Percentiles rank a stretch among this genome's conserved stretches.
Evolutionary conservation across 2,329 filamentous ascomycete genomes (phyloP).

Genomic region (Biscogniauxia mediterranea): DNA sequence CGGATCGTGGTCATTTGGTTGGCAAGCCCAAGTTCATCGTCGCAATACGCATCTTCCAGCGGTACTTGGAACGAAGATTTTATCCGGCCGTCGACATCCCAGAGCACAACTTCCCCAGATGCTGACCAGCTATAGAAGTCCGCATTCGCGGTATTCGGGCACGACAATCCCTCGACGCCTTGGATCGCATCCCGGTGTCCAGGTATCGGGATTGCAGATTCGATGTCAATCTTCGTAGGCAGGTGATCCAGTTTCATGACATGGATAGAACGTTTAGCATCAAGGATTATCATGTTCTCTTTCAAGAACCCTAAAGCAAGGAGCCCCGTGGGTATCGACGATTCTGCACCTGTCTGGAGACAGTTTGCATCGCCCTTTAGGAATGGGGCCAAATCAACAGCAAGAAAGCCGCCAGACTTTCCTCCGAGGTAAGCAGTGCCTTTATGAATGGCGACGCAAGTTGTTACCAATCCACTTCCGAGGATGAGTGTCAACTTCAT

Average conservation of each 20-base stretch:
- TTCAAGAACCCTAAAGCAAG: constrained; percentile 68
- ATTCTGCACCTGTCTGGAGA: constrained; percentile 38
- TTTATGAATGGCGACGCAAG: constrained; percentile 62
- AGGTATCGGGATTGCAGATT: constrained; percentile 54
- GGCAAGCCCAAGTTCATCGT: constrained; percentile 48
- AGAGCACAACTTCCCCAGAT: constrained; percentile 77
- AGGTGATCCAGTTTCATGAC: constrained; percentile 54
- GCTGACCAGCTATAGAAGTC: constrained; percentile 89
- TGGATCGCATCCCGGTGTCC: constrained; percentile 65
- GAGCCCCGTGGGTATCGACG: constrained; percentile 42
- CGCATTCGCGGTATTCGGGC: constrained; percentile 59
- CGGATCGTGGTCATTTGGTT: constrained; percentile 62
- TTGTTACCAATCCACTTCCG: constrained; percentile 65
- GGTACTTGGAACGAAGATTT: constrained; percentile 64
- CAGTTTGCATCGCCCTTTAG: constrained; percentile 41
- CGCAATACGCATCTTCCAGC: constrained; percentile 60
- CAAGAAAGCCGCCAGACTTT: constrained; percentile 58
- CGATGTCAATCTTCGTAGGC: constrained; percentile 36
- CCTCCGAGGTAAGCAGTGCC: constrained; percentile 67
- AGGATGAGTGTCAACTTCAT: constrained; percentile 68
- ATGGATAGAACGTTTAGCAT: constrained; percentile 72
- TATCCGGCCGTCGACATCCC: constrained; percentile 71
- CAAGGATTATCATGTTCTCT: constrained; percentile 70
- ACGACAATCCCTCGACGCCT: constrained; percentile 67
- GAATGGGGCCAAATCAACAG: constrained; percentile 50